phyloP scores from a whole-genome alignment of 768 basidiomycete species.

The Tylopilus vinaceipallidus region DNA sequence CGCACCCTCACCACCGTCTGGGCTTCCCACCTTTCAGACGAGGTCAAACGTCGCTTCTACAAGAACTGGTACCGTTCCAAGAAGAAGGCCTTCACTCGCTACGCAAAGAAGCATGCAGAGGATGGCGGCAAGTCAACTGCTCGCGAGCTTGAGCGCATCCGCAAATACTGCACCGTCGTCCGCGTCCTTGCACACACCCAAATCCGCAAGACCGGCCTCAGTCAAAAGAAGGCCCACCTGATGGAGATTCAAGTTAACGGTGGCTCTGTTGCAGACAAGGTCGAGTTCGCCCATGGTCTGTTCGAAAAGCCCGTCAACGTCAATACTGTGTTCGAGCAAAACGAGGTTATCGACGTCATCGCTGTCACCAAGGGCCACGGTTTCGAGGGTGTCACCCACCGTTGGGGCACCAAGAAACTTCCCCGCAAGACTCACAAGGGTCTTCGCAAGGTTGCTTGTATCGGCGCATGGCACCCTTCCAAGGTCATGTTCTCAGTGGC shows the following conservation, averaged over 20 bases:
- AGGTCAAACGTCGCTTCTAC: constrained; percentile 99
- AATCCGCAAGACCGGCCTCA: constrained; percentile 95
- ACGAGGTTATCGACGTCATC: constrained; percentile 95
- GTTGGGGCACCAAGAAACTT: constrained; percentile 99
- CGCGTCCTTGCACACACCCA: constrained; percentile 99
- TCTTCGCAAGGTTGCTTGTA: constrained; percentile 99
- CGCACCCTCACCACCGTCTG: constrained; percentile 98
- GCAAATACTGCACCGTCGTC: constrained; percentile 99
- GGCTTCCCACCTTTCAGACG: constrained; percentile 97
- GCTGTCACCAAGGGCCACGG: constrained; percentile 99
- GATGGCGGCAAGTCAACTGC: constrained; percentile 87
- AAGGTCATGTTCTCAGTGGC: constrained; percentile 99
- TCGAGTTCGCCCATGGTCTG: constrained; percentile 88
- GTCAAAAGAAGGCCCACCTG: constrained; percentile 99
- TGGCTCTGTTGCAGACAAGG: constrained; percentile 94
- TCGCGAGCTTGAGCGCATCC: constrained; percentile 98
- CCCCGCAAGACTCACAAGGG: constrained; percentile 99
- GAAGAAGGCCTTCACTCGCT: constrained; percentile 99
- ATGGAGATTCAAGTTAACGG: constrained; percentile 99
- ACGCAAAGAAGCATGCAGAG: constrained; percentile 99
- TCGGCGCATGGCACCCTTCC: constrained; percentile 97
- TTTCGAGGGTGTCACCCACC: constrained; percentile 98
- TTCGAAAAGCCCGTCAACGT: constrained; percentile 97
- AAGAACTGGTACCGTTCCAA: constrained; percentile 99
- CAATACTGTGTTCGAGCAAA: constrained; percentile 86